Conservation (phyloP, 768 basidiomycete genomes). For the Pleurotus sapidus region DNA sequence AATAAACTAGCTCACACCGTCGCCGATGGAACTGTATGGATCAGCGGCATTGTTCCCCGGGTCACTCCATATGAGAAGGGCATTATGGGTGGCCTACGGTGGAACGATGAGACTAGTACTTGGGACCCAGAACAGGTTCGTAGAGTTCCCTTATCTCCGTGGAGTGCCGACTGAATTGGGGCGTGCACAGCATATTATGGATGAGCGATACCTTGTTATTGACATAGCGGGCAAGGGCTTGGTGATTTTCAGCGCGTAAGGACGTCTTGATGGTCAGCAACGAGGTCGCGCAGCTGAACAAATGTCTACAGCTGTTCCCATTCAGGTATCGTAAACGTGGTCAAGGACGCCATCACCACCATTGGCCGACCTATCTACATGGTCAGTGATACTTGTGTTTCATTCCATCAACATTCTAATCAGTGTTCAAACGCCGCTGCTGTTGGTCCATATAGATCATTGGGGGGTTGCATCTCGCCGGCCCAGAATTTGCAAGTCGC, state of each 20-base stretch:
- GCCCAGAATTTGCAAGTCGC: conserved; percentile 59
- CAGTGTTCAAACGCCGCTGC: background rate
- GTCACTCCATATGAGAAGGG: conserved; percentile 68
- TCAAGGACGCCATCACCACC: conserved; percentile 60
- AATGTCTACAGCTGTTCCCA: conserved; percentile 7
- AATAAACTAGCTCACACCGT: conserved; percentile 63
- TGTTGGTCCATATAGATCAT: conserved; percentile 46
- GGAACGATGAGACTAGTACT: conserved; percentile 36
- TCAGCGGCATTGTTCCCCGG: conserved; percentile 81
- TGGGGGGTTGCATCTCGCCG: conserved; percentile 83
- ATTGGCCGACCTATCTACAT: conserved; percentile 75
- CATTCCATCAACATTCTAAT: background rate
- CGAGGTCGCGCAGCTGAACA: background rate
- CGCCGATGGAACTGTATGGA: conserved; percentile 60
- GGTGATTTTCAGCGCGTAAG: conserved; percentile 82
- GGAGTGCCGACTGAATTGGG: background rate
- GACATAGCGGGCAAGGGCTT: conserved; percentile 83
- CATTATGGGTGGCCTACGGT: conserved; percentile 64
- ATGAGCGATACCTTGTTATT: conserved; percentile 75
- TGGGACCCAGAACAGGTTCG: conserved; percentile 58
- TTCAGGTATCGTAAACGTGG: conserved; percentile 35
- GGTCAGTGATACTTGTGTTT: conserved; percentile 33
- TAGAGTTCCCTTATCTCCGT: background rate
- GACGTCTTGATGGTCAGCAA: conserved; percentile 10
- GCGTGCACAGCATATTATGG: conserved; percentile 63